Percentiles rank a stretch among this genome's conserved stretches.
Evolutionary conservation across 2,329 filamentous ascomycete genomes (phyloP).

Genomic region (Arthrinium puccinioides): DNA sequence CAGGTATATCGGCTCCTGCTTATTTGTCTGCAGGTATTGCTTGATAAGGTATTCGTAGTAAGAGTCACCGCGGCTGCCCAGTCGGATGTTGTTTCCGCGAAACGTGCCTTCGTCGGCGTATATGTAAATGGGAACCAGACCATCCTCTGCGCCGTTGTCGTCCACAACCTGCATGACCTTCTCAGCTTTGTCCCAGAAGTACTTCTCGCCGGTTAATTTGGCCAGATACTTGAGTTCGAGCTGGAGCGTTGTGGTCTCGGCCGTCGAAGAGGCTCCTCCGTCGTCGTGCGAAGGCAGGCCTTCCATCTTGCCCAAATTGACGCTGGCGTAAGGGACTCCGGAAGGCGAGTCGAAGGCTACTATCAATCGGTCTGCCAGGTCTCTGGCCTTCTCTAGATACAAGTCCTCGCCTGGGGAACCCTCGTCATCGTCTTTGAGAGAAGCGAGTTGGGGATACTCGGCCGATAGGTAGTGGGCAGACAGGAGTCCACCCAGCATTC

Average conservation of each 20-base stretch:
- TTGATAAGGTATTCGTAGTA: constrained; percentile 99
- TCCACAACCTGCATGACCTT: constrained; percentile 89
- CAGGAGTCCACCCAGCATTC: constrained; percentile 89
- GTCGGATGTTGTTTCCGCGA: constrained; percentile 74
- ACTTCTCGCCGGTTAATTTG: constrained; percentile 84
- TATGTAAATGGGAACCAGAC: constrained; percentile 87
- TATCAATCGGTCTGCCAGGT: constrained; percentile 80
- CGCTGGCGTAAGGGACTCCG: constrained; percentile 82
- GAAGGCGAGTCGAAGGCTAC: constrained; percentile 82
- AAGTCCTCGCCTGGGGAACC: constrained; percentile 77
- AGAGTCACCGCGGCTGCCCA: constrained; percentile 91
- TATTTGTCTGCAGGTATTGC: constrained; percentile 90
- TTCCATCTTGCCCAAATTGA: constrained; percentile 72
- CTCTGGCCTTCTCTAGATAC: constrained; percentile 92
- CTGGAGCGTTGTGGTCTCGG: constrained; percentile 86
- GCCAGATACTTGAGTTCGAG: constrained; percentile 96
- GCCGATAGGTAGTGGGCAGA: constrained; percentile 94
- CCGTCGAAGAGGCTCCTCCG: constrained; percentile 83
- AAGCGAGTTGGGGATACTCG: constrained; percentile 70
- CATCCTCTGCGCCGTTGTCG: constrained; percentile 69
- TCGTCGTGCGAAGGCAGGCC: constrained; percentile 79
- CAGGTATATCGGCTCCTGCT: constrained; percentile 76
- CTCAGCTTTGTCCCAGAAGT: constrained; percentile 89
- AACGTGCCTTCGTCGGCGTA: constrained; percentile 74
- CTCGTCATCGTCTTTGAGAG: constrained; percentile 62